These are phyloP conservation scores for Combretum micranthum DNA, from an alignment of 345 rosid genomes.

Conservation along the genomic window DNA sequence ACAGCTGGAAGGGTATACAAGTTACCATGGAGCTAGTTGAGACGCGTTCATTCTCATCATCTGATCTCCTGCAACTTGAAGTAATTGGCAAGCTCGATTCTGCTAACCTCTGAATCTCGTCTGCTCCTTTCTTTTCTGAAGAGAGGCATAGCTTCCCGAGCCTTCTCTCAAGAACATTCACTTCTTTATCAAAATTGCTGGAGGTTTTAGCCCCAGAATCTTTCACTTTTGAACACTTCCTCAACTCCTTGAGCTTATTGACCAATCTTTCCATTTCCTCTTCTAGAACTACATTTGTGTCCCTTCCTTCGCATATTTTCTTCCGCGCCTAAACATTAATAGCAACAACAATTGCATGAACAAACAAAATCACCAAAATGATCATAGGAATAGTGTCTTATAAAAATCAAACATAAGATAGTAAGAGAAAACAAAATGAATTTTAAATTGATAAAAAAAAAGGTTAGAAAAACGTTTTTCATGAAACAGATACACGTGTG, in stretches of 20 bases:
- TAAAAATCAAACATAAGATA: too few relatives aligned
- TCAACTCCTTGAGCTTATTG: slow-evolving; percentile 56
- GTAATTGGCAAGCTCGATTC: slow-evolving; percentile 59
- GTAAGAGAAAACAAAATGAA: too few relatives aligned
- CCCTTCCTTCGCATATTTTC: slow-evolving; percentile 50
- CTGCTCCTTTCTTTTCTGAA: slow-evolving; percentile 33
- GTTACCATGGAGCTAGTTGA: too few relatives aligned
- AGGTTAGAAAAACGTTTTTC: too few relatives aligned
- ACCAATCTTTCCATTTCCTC: slow-evolving; percentile 56
- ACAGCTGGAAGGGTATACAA: too few relatives aligned
- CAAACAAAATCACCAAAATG: background rate
- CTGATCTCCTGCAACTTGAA: slow-evolving; percentile 17
- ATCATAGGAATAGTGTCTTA: too few relatives aligned
- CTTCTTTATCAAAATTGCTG: slow-evolving; percentile 56
- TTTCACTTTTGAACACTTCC: slow-evolving; percentile 40
- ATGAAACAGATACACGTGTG: too few relatives aligned
- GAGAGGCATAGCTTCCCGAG: slow-evolving; percentile 38
- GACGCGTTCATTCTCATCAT: background rate
- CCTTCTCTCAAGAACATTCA: slow-evolving; percentile 42
- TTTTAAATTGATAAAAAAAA: too few relatives aligned
- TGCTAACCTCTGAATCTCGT: slow-evolving; percentile 64
- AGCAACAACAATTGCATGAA: background rate
- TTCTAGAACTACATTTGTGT: slow-evolving; percentile 35
- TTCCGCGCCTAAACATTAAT: slow-evolving; percentile 48
- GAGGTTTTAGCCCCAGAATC: slow-evolving; percentile 26